phyloP scores from a whole-genome alignment of 73 alveolate genomes.

The Stentor coeruleus region DNA sequence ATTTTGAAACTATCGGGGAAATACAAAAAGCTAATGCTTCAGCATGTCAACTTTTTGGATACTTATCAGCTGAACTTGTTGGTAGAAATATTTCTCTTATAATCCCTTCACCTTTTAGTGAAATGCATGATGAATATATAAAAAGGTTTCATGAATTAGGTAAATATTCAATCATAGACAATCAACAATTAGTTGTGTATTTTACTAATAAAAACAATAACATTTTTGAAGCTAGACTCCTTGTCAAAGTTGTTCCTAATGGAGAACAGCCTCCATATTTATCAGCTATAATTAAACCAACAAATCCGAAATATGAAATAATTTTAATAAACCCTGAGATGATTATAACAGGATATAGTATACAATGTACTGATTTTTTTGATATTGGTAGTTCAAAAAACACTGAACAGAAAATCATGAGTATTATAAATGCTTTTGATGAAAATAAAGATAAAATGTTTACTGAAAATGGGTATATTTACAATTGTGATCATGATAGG shows the following conservation, averaged over 20 bases:
- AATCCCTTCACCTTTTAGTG: not conserved
- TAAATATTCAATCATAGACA: not conserved
- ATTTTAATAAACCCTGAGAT: not conserved
- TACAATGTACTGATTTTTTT: not conserved
- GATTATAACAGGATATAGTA: not conserved
- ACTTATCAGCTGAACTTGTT: not conserved
- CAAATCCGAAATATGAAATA: not conserved
- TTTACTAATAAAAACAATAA: not conserved
- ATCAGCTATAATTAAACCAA: not conserved
- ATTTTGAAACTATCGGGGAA: not conserved
- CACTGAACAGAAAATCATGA: not conserved
- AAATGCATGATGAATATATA: not conserved
- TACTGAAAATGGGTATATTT: not conserved
- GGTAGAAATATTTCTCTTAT: not conserved
- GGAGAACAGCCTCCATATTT: not conserved
- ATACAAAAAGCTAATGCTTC: not conserved
- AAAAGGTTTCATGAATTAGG: not conserved
- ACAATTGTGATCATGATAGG: not conserved
- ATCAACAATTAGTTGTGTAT: not conserved
- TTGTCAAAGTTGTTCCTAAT: not conserved
- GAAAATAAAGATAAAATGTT: not conserved
- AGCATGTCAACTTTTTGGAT: not conserved
- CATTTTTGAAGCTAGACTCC: slow-evolving; percentile 1
- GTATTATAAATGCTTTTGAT: not conserved
- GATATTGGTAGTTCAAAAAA: not conserved